A percentile compares a stretch with the other conserved stretches of the same genome.
phyloP scores from a whole-genome alignment of 441 rosid genomes.

The Macaranga tanarius region DNA sequence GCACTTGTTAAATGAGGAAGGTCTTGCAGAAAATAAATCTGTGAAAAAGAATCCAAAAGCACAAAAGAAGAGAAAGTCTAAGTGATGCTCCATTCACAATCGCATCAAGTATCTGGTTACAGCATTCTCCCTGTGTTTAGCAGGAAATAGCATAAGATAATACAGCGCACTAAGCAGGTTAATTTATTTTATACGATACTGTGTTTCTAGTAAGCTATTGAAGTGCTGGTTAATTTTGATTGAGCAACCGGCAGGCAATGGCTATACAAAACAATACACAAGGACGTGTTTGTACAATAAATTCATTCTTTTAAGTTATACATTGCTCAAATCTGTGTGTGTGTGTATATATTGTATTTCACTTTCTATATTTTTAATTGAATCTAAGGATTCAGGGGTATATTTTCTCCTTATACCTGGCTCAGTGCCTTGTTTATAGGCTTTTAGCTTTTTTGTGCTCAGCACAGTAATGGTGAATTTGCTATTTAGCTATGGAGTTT shows the following conservation, averaged over 20 bases:
- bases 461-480: no score
- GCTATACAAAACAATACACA: not conserved
- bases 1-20: slow-evolving; percentile 58
- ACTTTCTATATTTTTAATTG: no score
- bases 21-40: slow-evolving; percentile 16
- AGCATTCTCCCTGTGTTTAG: not conserved
- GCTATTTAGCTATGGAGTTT: no score
- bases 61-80: slow-evolving; percentile 9
- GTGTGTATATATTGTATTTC: no score
- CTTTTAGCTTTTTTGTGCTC: no score
- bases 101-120: not conserved
- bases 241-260: not conserved
- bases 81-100: not conserved
- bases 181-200: not conserved
- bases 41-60: slow-evolving; percentile 7
- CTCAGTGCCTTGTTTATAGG: no score
- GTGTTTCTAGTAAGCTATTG: not conserved
- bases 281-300: not conserved
- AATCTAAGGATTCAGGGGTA: no score
- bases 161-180: not conserved
- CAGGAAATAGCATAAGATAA: not conserved
- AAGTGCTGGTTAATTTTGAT: slow-evolving; percentile 1
- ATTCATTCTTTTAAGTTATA: not conserved
- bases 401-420: no score
- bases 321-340: no score